Evolutionary conservation across 139 green algal species (phyloP), one percentile per base, ranked within the genome.

Genomic region (Prasinococcaceae sp.): DNA sequence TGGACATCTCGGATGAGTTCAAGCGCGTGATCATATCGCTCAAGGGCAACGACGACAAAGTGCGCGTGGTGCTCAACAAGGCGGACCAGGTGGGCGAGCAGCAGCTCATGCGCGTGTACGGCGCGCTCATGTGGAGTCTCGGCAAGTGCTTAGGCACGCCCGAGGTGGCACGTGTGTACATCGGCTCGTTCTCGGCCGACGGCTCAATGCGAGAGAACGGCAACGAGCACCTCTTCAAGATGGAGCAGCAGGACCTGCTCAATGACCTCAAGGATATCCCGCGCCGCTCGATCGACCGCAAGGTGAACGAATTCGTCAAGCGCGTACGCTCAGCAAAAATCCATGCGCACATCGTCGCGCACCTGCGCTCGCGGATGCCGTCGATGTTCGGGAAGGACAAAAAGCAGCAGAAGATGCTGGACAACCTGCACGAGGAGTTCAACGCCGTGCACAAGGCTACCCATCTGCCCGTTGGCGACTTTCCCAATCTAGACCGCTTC

Each of bases 231-330:
- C 67, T 98, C 33, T 95, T 98, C 64, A 66, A 92, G 65, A 63
- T 65, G 33, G 89, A 98, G 72, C 81, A 94, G 60, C 72, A 74
- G 30, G 75, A 92, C 51, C 77, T 98, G 59, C 60, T 96, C 53
- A 50, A 76, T 20, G 86, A 95, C 61, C 69, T 98, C 54, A 82
- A 86, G 43, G 81, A 93, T 41, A 92, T 94, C 55, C 84, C 84
- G n/a, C 54, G 69, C 44, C 68, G 78, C 42, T 72, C 57, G 8
- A 83, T 74, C 58, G 84, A 90, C 66, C 53, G 84, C 6, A 87
- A 90, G 63, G 79, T 97, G 32, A 96, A 95, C 60, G 90, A 98
- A 71, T 97, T 98, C 73, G 88, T 96, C 10, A 97, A 97, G 74
- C 70, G 90, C 14, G 78, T 94, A 48, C 62, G 87, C 1, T 79